These are phyloP conservation scores for Trichoderma atroviride DNA, from an alignment of 2,329 filamentous ascomycete genomes.

Conservation along the genomic window DNA sequence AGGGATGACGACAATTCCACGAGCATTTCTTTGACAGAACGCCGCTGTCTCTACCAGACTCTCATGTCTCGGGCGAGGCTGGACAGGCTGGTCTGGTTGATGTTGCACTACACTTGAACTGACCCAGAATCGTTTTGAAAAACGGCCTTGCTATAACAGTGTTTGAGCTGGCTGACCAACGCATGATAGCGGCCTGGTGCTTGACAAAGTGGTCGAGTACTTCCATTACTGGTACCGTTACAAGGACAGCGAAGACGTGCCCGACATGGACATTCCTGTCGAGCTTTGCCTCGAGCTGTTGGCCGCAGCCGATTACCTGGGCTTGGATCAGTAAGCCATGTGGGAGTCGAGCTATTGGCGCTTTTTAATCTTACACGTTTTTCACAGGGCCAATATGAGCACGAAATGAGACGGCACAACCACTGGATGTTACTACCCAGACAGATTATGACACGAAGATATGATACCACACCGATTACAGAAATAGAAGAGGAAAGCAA, in stretches of 20 bases:
- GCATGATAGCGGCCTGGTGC: constrained; percentile 63
- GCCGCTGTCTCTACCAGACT: constrained; percentile 52
- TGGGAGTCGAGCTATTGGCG: constrained; percentile 9
- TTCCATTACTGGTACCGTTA: constrained; percentile 81
- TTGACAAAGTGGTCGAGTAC: constrained; percentile 82
- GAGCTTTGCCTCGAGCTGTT: constrained; percentile 78
- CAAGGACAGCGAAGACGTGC: constrained; percentile 69
- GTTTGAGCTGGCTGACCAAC: constrained; percentile 25
- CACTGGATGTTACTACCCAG: neutral
- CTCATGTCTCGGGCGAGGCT: constrained; percentile 31
- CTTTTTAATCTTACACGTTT: constrained; percentile 36
- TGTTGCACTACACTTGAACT: constrained; percentile 67
- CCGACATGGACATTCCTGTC: constrained; percentile 78
- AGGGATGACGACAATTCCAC: constrained; percentile 41
- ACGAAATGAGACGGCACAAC: constrained; percentile 38
- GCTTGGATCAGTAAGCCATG: constrained; percentile 59
- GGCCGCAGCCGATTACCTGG: constrained; percentile 76
- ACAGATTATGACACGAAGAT: constrained; percentile 4
- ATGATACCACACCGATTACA: constrained; percentile 17
- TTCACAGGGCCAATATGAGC: constrained; percentile 42
- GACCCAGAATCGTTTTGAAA: constrained; percentile 40
- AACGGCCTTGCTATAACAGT: constrained; percentile 4
- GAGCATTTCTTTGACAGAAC: constrained; percentile 44
- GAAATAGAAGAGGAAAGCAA: constrained; percentile 14
- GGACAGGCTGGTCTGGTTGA: constrained; percentile 50